Evolutionary conservation across 2,329 filamentous ascomycete genomes (phyloP).

Genomic region (Bipolaris bicolor): DNA sequence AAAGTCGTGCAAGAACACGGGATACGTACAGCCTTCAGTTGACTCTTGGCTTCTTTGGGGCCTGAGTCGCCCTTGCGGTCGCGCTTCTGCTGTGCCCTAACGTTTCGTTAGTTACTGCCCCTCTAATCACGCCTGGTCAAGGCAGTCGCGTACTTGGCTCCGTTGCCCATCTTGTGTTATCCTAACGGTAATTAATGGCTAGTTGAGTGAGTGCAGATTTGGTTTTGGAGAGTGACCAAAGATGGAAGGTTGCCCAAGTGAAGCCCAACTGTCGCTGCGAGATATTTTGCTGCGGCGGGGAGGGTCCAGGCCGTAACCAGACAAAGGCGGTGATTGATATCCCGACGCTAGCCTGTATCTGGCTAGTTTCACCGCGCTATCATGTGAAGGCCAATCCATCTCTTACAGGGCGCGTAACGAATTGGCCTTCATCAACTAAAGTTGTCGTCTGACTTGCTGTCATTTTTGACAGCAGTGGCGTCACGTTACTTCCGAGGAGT

Average conservation of each 20-base stretch:
- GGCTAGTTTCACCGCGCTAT: conserved; percentile 22
- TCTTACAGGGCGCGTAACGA: not conserved
- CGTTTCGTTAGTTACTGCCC: conserved; percentile 24
- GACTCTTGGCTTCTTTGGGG: conserved; percentile 44
- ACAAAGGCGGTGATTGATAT: conserved; percentile 15
- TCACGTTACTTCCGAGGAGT: not conserved
- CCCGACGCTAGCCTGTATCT: conserved; percentile 15
- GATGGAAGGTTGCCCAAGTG: conserved; percentile 14
- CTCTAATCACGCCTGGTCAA: not conserved
- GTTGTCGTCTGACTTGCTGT: not conserved
- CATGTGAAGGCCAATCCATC: conserved; percentile 16
- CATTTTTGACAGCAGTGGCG: not conserved
- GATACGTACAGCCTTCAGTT: conserved; percentile 43
- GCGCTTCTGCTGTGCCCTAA: conserved; percentile 48
- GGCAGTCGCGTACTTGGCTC: conserved; percentile 41
- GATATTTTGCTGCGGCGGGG: conserved; percentile 33
- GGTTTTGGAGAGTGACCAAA: conserved; percentile 11
- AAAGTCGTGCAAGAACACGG: not conserved
- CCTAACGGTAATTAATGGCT: conserved; percentile 23
- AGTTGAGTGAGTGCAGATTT: conserved; percentile 16
- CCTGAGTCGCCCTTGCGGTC: conserved; percentile 43
- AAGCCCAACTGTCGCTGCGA: conserved; percentile 21
- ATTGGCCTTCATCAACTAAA: not conserved
- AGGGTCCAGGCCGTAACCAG: conserved; percentile 27
- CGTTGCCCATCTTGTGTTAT: conserved; percentile 45